These are phyloP conservation scores for Penicillium dipodomyicola DNA, from an alignment of 495 filamentous ascomycete species.

Conservation along the genomic window DNA sequence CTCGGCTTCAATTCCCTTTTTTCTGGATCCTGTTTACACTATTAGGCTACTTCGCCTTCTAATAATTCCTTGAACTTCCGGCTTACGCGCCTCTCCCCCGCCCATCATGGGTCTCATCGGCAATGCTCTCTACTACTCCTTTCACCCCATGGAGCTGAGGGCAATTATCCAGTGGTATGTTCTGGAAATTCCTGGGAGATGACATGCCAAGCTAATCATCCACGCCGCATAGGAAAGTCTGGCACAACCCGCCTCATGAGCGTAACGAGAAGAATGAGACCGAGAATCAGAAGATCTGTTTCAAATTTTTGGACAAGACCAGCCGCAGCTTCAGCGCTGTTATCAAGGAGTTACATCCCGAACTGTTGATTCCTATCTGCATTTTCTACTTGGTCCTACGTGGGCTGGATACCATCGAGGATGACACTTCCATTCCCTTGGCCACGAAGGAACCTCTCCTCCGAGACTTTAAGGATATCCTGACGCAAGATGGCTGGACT, in stretches of 20 bases:
- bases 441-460: constrained; percentile 82
- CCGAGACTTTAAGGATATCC: constrained; percentile 70
- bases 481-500: constrained; percentile 85
- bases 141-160: constrained; percentile 77
- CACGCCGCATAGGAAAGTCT: constrained; percentile 70
- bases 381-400: constrained; percentile 94
- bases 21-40: not conserved
- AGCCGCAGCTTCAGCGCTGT: constrained; percentile 92
- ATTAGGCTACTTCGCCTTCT: not conserved
- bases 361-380: constrained; percentile 82
- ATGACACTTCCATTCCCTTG: constrained; percentile 90
- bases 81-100: constrained; percentile 12
- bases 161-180: constrained; percentile 88
- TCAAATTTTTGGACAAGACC: constrained; percentile 79
- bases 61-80: not conserved
- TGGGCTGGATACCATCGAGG: constrained; percentile 93
- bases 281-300: constrained; percentile 71
- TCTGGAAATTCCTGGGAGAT: not conserved
- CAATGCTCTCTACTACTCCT: constrained; percentile 68
- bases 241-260: constrained; percentile 90
- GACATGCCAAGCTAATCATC: not conserved
- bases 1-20: not conserved
- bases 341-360: constrained; percentile 91
- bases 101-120: constrained; percentile 52
- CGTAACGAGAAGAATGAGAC: constrained; percentile 74